Conservation (phyloP, 257 asterid genomes). For the Henckelia pumila region DNA sequence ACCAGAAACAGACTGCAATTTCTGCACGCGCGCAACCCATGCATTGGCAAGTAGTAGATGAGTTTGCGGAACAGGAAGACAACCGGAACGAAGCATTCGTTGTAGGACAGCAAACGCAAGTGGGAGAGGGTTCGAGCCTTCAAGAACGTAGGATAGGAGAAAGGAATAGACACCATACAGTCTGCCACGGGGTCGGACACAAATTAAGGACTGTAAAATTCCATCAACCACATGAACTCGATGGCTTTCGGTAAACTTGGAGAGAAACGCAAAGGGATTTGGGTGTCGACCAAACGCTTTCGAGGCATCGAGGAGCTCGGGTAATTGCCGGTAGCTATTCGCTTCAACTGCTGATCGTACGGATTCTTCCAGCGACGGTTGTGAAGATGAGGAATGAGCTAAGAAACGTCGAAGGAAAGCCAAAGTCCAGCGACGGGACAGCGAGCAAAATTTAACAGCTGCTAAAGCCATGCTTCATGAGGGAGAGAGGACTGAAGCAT, state of each 20-base stretch:
- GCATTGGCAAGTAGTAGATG: slow-evolving; percentile 59
- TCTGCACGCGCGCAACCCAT: slow-evolving; percentile 44
- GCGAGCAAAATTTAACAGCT: neutral
- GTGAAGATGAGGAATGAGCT: slow-evolving; percentile 31
- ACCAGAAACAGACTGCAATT: slow-evolving; percentile 30
- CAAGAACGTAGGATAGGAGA: slow-evolving; percentile 63
- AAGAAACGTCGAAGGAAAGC: slow-evolving; percentile 27
- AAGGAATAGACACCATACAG: slow-evolving; percentile 49
- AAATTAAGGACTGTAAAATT: slow-evolving; percentile 56
- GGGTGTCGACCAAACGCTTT: slow-evolving; percentile 26
- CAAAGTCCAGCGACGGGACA: slow-evolving; percentile 13
- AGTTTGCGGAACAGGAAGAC: slow-evolving; percentile 62
- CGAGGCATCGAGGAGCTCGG: slow-evolving; percentile 45
- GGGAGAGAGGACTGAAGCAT: neutral
- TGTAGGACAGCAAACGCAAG: slow-evolving; percentile 65
- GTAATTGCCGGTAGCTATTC: slow-evolving; percentile 53
- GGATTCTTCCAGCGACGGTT: slow-evolving; percentile 40
- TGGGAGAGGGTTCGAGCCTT: slow-evolving; percentile 52
- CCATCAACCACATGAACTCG: slow-evolving; percentile 42
- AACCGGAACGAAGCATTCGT: slow-evolving; percentile 71
- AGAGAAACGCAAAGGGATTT: slow-evolving; percentile 70
- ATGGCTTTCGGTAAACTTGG: slow-evolving; percentile 37
- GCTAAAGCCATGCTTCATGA: slow-evolving; percentile 16
- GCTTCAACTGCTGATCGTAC: slow-evolving; percentile 50
- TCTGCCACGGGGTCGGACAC: slow-evolving; percentile 58